Conservation (phyloP, 2,329 filamentous ascomycete genomes). For the Apiospora marii region DNA sequence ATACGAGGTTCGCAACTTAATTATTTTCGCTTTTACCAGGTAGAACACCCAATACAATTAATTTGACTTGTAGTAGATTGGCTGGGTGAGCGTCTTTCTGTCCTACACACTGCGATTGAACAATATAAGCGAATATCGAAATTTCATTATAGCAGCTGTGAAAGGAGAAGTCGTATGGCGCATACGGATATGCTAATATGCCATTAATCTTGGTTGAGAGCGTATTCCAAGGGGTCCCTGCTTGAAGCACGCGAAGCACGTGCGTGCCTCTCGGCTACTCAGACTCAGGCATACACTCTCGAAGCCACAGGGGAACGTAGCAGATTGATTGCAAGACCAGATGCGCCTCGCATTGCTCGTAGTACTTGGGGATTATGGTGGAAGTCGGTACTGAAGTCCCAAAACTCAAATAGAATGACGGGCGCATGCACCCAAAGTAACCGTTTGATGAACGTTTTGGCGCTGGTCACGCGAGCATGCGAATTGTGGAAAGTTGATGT, state of each 20-base stretch:
- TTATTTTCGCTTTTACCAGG: not conserved
- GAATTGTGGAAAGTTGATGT: not conserved
- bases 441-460: slow-evolving; percentile 6
- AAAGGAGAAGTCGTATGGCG: no score
- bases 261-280: not conserved
- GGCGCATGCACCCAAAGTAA: not conserved
- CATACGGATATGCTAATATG: no score
- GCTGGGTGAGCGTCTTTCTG: not conserved
- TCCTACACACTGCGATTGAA: no score
- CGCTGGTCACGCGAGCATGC: slow-evolving; percentile 8
- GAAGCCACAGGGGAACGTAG: not conserved
- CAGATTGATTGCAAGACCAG: not conserved
- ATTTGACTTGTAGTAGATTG: not conserved
- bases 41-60: not conserved
- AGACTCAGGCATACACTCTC: not conserved
- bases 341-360: not conserved
- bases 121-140: no score
- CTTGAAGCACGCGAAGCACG: not conserved
- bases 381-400: not conserved
- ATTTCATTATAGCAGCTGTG: no score
- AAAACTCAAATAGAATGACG: not conserved
- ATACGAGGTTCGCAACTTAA: not conserved
- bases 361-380: not conserved
- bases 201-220: no score
- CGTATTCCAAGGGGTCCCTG: no score